Evolutionary conservation across 768 basidiomycete species (phyloP), one percentile per base, ranked within the genome.

Genomic region (Pleurotus sapidus): DNA sequence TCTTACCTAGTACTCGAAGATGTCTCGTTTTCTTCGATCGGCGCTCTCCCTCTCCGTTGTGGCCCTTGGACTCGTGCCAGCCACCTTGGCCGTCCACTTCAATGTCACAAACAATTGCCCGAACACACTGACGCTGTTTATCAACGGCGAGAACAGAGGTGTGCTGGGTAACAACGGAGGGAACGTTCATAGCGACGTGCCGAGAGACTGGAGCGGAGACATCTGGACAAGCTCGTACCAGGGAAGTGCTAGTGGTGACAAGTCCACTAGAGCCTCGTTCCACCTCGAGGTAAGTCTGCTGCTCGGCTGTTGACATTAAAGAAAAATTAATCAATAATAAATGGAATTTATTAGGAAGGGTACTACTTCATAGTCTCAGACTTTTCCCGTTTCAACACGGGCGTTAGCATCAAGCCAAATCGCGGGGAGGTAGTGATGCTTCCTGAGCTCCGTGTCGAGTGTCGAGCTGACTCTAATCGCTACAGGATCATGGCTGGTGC

Each of bases 311-410:
- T 30, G 27, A 30, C 27, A 5, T 30, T 40, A n/a, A 7, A 17
- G 30, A 27, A 53, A 15, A 14, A 9, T 25, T 15, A 4, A 25
- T 49, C 18, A 30, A 9, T 49, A 25, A 23, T 20, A 48, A 15
- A 20, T 17, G 23, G n/a, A 27, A 15, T 54, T 40, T 18, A n/a
- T 39, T 24, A 54, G 51, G 51, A 54, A 54, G 51, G 51, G 23
- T 54, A 54, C 51, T 54, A 54, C 39, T 42, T 17, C 51, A 42
- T 54, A 20, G 51, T 54, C 51, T n/a, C 51, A 15, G 51, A 54
- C 39, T 40, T 12, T 20, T 54, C 51, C 51, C 51, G 51, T 54
- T 54, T 54, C 51, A 54, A 42, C 39, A 54, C 51, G 51, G 51
- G 51, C 25, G 23, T 54, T 8, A 54, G 51, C 51, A 42, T 54